Conservation (phyloP, 495 filamentous ascomycete genomes). For the Gamarada debralockiae region DNA sequence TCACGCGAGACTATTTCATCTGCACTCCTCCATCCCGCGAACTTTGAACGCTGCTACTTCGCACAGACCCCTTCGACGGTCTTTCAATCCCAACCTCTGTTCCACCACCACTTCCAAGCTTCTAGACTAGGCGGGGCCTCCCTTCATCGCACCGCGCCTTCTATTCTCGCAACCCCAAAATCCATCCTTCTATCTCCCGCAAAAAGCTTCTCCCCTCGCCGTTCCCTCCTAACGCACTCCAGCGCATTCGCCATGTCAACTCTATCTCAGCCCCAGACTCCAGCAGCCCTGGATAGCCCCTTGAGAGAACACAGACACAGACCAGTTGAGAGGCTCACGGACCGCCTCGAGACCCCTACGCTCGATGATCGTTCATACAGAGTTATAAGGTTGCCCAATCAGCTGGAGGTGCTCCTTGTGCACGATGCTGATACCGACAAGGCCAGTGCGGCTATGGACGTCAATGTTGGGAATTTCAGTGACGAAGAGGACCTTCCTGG, state of each 20-base stretch:
- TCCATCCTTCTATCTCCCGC: background rate
- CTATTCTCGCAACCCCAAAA: slow-evolving; percentile 44
- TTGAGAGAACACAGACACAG: slow-evolving; percentile 23
- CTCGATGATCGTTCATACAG: slow-evolving; percentile 87
- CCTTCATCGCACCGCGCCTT: slow-evolving; percentile 35
- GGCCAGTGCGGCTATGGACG: slow-evolving; percentile 90
- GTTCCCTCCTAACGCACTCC: slow-evolving; percentile 26
- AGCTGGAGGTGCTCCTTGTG: slow-evolving; percentile 91
- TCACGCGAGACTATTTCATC: slow-evolving; percentile 17
- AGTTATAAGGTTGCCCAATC: slow-evolving; percentile 79
- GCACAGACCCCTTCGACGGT: slow-evolving; percentile 9
- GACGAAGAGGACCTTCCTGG: slow-evolving; percentile 91
- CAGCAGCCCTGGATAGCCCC: slow-evolving; percentile 18
- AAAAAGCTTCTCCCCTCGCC: slow-evolving; percentile 23
- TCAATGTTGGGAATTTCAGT: slow-evolving; percentile 94
- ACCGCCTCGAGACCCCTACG: slow-evolving; percentile 78
- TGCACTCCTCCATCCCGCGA: background rate
- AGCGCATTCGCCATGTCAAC: slow-evolving; percentile 18
- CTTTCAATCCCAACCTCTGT: slow-evolving; percentile 1
- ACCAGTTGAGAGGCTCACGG: slow-evolving; percentile 50
- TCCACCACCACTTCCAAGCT: background rate
- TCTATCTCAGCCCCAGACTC: slow-evolving; percentile 23
- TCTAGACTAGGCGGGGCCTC: background rate
- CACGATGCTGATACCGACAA: slow-evolving; percentile 97
- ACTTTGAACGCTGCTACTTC: background rate